Evolutionary conservation across 768 basidiomycete species (phyloP).

Genomic region (Trametes coccinea): DNA sequence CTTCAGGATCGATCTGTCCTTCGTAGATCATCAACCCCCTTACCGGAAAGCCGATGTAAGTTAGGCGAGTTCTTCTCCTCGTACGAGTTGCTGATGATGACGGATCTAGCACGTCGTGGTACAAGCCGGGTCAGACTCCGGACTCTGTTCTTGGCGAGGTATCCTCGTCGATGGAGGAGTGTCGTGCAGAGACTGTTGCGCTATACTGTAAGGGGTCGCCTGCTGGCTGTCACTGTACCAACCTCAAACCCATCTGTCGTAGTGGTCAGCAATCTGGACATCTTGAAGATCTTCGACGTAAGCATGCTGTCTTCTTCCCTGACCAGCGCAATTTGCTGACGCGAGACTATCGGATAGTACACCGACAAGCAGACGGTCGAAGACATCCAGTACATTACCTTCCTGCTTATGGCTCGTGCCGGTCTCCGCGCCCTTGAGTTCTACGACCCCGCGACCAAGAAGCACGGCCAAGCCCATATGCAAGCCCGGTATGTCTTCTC

Average conservation of each 20-base stretch:
- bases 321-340: neutral
- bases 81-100: neutral
- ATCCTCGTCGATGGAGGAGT: constrained; percentile 91
- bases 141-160: constrained; percentile 83
- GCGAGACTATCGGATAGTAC: constrained; percentile 46
- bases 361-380: constrained; percentile 65
- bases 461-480: constrained; percentile 91
- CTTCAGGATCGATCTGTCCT: neutral
- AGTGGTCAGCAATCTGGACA: constrained; percentile 77
- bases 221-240: neutral
- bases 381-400: constrained; percentile 79
- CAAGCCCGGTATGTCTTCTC: constrained; percentile 66
- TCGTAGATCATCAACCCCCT: constrained; percentile 76
- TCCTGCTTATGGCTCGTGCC: constrained; percentile 83
- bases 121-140: constrained; percentile 83
- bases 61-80: neutral
- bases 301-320: constrained; percentile 23
- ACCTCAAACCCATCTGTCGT: neutral
- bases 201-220: constrained; percentile 60
- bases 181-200: constrained; percentile 87
- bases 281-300: constrained; percentile 80
- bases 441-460: constrained; percentile 77
- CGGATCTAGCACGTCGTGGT: constrained; percentile 69
- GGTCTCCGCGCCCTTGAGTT: constrained; percentile 79
- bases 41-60: constrained; percentile 73